Base-by-base conservation (phyloP, 1,284 basidiomycete species). In the Butyriboletus appendiculatus region DNA sequence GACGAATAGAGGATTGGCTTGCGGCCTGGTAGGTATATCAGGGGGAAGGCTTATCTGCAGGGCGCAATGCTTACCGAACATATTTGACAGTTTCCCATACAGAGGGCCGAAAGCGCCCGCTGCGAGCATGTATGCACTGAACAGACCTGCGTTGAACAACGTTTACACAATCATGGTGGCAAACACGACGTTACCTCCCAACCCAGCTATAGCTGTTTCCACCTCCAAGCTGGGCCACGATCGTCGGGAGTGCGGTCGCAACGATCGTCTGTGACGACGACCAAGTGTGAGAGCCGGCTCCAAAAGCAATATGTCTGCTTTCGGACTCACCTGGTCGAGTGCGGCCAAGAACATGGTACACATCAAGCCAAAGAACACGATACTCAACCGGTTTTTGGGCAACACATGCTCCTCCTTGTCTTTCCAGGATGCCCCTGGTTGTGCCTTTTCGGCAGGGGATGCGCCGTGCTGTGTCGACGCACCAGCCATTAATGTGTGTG, bases 171-270 rank as follows among this genome's bases (percentile, higher is more conserved):
- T 41, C 12, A 51, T 44, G 22, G 34, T 2, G 45, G 15, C n/a
- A n/a, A n/a, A n/a, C n/a, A n/a, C n/a, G 30, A 66, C 76, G 24
- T 45, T 57, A 86, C 88, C 81, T 89, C 62, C 88, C 88, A 22
- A 90, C 86, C 88, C 88, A 91, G 56, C 84, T 84, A 62, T 90
- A 90, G 41, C 80, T 76, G 16, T 72, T 79, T 8, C 88, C 88
- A 30, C 85, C 86, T 39, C 87, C 86, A 0, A 92, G 77, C 34
- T 87, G 71, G 14, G 66, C 73, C 9, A 90, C 88, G 46, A 92
- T 92, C 3, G 87, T 91, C 2, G 90, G 90, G 38, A 92, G 71
- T n/a, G 90, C 90, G 14, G 89, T 92, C 1, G 88, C 84, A 14
- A 90, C 84, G 56, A 90, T 90, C 3, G 86, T 88, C 86, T 90